A percentile compares a stretch with the other conserved stretches of the same genome.
These are phyloP conservation scores for Lagenidium giganteum DNA, from an alignment of 352 stramenopile genomes.

Conservation along the genomic window DNA sequence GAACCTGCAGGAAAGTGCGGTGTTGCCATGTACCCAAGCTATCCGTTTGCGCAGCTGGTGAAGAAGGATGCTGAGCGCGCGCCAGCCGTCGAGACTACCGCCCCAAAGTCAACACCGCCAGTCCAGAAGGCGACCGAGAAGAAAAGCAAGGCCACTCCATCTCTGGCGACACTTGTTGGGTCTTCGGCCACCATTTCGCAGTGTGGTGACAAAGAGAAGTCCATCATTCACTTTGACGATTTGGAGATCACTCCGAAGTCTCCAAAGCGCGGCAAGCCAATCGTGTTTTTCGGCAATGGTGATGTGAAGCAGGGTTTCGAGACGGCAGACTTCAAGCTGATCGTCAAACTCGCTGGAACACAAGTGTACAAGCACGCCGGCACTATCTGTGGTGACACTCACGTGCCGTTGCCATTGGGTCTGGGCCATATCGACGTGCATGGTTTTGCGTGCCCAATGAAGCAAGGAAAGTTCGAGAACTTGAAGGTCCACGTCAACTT, in stretches of 20 bases:
- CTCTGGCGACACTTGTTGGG: constrained; percentile 31
- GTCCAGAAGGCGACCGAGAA: too few relatives aligned
- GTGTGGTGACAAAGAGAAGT: constrained; percentile 63
- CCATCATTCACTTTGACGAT: constrained; percentile 61
- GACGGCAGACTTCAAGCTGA: constrained; percentile 60
- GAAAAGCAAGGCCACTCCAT: constrained; percentile 17
- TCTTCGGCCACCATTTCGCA: constrained; percentile 78
- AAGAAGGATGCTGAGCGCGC: too few relatives aligned
- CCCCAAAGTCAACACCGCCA: too few relatives aligned
- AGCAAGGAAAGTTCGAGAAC: constrained; percentile 53
- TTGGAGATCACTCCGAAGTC: constrained; percentile 55
- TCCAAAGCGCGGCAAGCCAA: constrained; percentile 71
- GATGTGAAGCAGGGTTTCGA: constrained; percentile 63
- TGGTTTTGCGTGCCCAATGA: constrained; percentile 70
- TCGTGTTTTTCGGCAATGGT: constrained; percentile 66
- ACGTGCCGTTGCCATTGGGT: constrained; percentile 74
- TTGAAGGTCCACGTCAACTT: constrained; percentile 81
- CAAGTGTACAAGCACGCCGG: constrained; percentile 71
- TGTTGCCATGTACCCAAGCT: constrained; percentile 71
- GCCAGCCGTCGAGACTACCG: too few relatives aligned
- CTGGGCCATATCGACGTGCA: constrained; percentile 84
- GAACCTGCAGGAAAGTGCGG: constrained; percentile 52
- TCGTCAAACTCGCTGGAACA: constrained; percentile 64
- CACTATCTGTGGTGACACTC: constrained; percentile 70
- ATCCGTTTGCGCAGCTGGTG: constrained; percentile 49